Evolutionary conservation across 495 filamentous ascomycete genomes (phyloP), one percentile per base, ranked within the genome.

Genomic region (Sphaerosporella brunnea): DNA sequence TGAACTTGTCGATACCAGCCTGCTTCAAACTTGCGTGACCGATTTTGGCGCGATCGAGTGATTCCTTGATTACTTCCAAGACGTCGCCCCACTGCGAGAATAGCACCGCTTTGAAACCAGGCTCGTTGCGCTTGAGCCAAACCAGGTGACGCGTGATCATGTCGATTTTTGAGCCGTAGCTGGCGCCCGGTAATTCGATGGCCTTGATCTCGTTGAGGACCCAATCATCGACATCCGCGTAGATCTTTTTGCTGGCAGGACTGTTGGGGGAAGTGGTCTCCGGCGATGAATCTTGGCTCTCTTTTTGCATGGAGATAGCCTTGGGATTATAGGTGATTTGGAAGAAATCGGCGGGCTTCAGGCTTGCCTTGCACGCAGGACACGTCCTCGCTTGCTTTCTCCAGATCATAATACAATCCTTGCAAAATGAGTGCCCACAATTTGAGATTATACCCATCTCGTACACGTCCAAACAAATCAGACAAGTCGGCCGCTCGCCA

Each of bases 391-490:
- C 70, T 42, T 68, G 65, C 37, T 63, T 64, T 64, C 78, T 81
- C 88, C 90, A 97, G 7, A 73, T 46, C 2, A 66, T 64, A 23
- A 95, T 74, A 62, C 90, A 97, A 25, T 82, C 80, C 47, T 78
- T 81, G 65, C 88, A 95, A 55, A 82, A 95, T 48, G 80, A 74
- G 56, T 97, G 88, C 0, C 88, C 88, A 62, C 88, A 97, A 2
- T 79, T 71, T 1, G 88, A 95, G 55, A 97, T 67, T 23, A 87
- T 78, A 36, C 88, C 90, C 36, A 73, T 63, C 54, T 80, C 79
- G 59, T 59, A 57, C 1, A 43, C 11, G 48, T 53, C 43, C 48
- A 38, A 70, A 28, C 49, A 53, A 42, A 51, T 45, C 2, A 52
- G 35, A 39, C 56, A 59, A 4, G 40, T 49, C n/a, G 49, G 48